These are phyloP conservation scores for Hyaloraphidium curvatum DNA, from an alignment of 192 early-diverging fungal genomes.

Conservation along the genomic window DNA sequence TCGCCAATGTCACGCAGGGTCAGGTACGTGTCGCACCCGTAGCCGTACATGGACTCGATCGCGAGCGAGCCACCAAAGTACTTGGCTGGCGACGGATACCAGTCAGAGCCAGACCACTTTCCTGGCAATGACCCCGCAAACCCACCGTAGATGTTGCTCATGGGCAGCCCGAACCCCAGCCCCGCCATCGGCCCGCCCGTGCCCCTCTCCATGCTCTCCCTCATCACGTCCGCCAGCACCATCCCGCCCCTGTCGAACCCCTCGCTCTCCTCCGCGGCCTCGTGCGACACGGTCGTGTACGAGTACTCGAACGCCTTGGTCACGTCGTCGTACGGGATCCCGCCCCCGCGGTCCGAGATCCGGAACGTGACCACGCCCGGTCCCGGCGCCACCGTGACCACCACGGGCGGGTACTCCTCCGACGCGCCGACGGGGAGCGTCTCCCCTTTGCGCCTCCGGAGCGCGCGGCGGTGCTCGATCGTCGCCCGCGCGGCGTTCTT, in stretches of 20 bases:
- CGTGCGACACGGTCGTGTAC: constrained; percentile 67
- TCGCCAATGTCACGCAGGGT: constrained; percentile 71
- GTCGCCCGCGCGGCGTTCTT: constrained; percentile 85
- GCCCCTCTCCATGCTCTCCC: constrained; percentile 66
- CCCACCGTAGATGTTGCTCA: constrained; percentile 58
- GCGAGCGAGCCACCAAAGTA: constrained; percentile 88
- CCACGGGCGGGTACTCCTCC: constrained; percentile 51
- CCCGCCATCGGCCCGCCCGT: constrained; percentile 83
- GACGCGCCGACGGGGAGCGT: constrained; percentile 8
- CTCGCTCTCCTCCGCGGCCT: constrained; percentile 14
- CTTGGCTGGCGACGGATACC: constrained; percentile 13
- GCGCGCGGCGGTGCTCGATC: constrained; percentile 39
- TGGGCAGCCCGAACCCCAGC: constrained; percentile 62
- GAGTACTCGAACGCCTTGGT: constrained; percentile 77
- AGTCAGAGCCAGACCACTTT: not conserved
- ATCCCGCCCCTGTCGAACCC: constrained; percentile 10
- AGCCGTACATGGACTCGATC: constrained; percentile 58
- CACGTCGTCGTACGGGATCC: constrained; percentile 57
- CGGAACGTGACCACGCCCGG: constrained; percentile 62
- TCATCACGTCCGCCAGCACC: constrained; percentile 27
- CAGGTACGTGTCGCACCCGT: constrained; percentile 86
- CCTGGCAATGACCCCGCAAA: not conserved
- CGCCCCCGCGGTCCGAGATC: constrained; percentile 81
- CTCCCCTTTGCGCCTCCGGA: no score
- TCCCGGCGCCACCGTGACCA: constrained; percentile 66